Evolutionary conservation across 306 rosid genomes (phyloP), one percentile per base, ranked within the genome.

Genomic region (Sophora flavescens): DNA sequence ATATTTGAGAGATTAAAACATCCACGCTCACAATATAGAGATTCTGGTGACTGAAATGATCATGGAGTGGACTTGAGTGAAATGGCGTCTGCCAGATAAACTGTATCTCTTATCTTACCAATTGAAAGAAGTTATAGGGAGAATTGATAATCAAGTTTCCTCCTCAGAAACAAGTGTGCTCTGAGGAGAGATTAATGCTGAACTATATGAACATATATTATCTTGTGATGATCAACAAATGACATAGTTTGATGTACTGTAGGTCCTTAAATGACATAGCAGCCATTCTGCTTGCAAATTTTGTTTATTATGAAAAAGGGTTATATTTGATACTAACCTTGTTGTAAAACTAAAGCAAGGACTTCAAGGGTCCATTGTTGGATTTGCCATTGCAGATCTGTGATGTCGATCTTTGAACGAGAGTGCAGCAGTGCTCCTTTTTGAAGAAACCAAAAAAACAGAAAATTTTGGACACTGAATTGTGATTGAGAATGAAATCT

Each of bases 1-100:
- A 93, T 93, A 80, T 93, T 93, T 59, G 92, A 89, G 76, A 87
- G 90, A 84, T 70, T 93, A 82, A 88, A 89, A 79, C 91, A 69
- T 60, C 94, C 93, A 1, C 85, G 87, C 35, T 33, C 70, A 4
- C 88, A 86, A 32, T 73, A 72, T 18, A 82, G 58, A 68, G 84
- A 78, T 71, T 70, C 75, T 76, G 75, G 48, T 39, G 82, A 84
- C 4, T 86, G 72, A 51, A 86, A 77, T 64, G 84, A 74, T 54
- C 86, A 81, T 57, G 78, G 14, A 57, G 67, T 67, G 50, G 80
- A 81, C 61, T 75, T 78, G 3, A 68, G 8, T 77, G 70, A 84
- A 26, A 60, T 80, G n/a, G 75, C 70, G 22, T 66, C 83, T 3
- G 45, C 59, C 56, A 76, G 84, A 85, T 88, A 69, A 42, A 51